Conservation (phyloP, 352 stramenopile species). For the Phytopythium delawarense region DNA sequence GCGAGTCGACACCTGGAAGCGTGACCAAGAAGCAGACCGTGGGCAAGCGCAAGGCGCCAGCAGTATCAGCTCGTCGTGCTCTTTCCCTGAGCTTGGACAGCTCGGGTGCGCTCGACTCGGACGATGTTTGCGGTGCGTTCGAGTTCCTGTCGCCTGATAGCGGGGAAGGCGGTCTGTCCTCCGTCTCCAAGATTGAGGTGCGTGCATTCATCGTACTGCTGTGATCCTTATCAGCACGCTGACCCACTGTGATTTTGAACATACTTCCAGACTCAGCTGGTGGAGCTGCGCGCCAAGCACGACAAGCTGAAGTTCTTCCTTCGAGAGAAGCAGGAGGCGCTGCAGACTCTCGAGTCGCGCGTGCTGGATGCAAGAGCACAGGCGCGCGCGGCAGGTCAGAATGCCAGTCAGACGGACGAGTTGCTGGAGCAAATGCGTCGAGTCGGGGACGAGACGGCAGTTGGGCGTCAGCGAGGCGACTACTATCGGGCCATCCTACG, state of each 20-base stretch:
- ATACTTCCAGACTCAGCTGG: conserved; percentile 31
- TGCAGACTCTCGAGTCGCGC: conserved; percentile 52
- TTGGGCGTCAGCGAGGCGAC: conserved; percentile 64
- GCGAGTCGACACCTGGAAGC: neutral
- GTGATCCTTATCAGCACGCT: neutral
- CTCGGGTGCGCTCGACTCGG: conserved; percentile 6
- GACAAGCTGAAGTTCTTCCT: conserved; percentile 69
- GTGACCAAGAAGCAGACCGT: conserved; percentile 4
- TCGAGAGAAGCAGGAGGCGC: conserved; percentile 46
- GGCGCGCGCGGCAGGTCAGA: conserved; percentile 37
- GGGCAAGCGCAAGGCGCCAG: conserved; percentile 13
- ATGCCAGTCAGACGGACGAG: conserved; percentile 48
- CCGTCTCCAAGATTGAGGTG: conserved; percentile 58
- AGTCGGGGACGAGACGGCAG: conserved; percentile 51
- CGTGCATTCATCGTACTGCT: neutral
- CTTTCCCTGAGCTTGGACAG: conserved; percentile 2
- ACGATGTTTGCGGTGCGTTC: conserved; percentile 46
- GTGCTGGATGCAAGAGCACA: conserved; percentile 51
- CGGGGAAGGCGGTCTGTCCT: conserved; percentile 43
- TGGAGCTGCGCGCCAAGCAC: conserved; percentile 68
- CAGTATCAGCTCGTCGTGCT: conserved; percentile 12
- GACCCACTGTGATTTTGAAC: neutral
- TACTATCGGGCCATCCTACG: conserved; percentile 81
- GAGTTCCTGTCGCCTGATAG: conserved; percentile 62
- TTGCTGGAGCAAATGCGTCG: conserved; percentile 61